Conservation (phyloP, 2,329 filamentous ascomycete genomes). For the Alternaria hordeiaustralica region DNA sequence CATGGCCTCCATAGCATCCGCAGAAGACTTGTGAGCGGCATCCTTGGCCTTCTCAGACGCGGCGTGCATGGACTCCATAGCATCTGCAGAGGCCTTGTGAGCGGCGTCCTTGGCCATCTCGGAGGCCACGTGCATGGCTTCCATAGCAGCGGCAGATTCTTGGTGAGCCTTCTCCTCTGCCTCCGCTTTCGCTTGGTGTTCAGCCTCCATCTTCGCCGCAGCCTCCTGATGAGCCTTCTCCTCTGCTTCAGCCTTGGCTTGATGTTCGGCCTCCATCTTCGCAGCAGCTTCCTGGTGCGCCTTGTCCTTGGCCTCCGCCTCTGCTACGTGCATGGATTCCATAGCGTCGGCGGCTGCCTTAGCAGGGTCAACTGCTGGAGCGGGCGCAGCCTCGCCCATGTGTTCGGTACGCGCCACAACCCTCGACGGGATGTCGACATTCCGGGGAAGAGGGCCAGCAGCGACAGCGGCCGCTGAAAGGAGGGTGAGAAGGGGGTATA, state of each 20-base stretch:
- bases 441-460: slow-evolving; percentile 27
- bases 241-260: slow-evolving; percentile 25
- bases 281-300: slow-evolving; percentile 23
- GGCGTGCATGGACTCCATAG: slow-evolving; percentile 20
- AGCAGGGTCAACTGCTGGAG: slow-evolving; percentile 11
- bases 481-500: slow-evolving; percentile 31
- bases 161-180: slow-evolving; percentile 14
- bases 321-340: slow-evolving; percentile 23
- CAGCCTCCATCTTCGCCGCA: slow-evolving; percentile 13
- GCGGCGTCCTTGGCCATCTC: slow-evolving; percentile 15
- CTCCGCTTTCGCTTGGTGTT: slow-evolving; percentile 11
- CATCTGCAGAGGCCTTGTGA: slow-evolving; percentile 17
- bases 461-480: slow-evolving; percentile 25
- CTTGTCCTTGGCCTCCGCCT: slow-evolving; percentile 26
- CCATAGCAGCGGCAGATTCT: slow-evolving; percentile 16
- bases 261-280: slow-evolving; percentile 21
- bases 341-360: slow-evolving; percentile 14
- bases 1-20: slow-evolving; percentile 19
- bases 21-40: slow-evolving; percentile 12
- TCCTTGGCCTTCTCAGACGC: slow-evolving; percentile 15
- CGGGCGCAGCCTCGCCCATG: slow-evolving; percentile 10
- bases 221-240: slow-evolving; percentile 22
- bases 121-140: slow-evolving; percentile 16
- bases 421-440: slow-evolving; percentile 11
- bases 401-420: slow-evolving; percentile 21